These are phyloP conservation scores for Rhynchospora tenuis DNA, from an alignment of 176 grass and related monocot genomes.

Conservation along the genomic window DNA sequence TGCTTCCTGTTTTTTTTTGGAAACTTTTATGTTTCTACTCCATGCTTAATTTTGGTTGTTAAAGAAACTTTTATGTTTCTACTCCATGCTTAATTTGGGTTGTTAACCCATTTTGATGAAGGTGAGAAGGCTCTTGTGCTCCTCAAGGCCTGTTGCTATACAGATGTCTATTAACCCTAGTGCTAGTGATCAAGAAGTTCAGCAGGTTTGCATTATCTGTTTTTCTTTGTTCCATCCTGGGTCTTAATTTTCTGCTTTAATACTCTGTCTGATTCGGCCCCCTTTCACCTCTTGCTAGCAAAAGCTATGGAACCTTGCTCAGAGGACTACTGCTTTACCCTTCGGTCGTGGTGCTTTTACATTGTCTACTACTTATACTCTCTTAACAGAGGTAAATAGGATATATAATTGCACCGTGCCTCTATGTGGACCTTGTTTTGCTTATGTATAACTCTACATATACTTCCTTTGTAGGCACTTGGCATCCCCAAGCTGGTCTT, in stretches of 20 bases:
- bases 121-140: constrained; percentile 90
- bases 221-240: constrained; percentile 2
- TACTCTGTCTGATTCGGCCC: not conserved
- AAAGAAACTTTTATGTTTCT: no score
- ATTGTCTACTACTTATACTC: constrained; percentile 83
- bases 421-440: constrained; percentile 25
- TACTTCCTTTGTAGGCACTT: constrained; percentile 58
- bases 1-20: constrained; percentile 9
- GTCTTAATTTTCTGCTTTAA: not conserved
- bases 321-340: constrained; percentile 92
- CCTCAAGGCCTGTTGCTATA: constrained; percentile 75
- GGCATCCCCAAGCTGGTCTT: constrained; percentile 88
- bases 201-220: constrained; percentile 51
- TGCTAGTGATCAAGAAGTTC: constrained; percentile 83
- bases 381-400: constrained; percentile 76
- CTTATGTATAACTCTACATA: constrained; percentile 22
- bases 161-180: constrained; percentile 84
- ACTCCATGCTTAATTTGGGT: constrained; percentile 17
- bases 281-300: constrained; percentile 46
- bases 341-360: constrained; percentile 96
- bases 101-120: constrained; percentile 20
- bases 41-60: constrained; percentile 18
- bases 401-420: constrained; percentile 10
- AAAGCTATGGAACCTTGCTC: constrained; percentile 96
- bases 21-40: constrained; percentile 17